phyloP scores from a whole-genome alignment of 345 rosid species.

The Eutrema heterophyllum region DNA sequence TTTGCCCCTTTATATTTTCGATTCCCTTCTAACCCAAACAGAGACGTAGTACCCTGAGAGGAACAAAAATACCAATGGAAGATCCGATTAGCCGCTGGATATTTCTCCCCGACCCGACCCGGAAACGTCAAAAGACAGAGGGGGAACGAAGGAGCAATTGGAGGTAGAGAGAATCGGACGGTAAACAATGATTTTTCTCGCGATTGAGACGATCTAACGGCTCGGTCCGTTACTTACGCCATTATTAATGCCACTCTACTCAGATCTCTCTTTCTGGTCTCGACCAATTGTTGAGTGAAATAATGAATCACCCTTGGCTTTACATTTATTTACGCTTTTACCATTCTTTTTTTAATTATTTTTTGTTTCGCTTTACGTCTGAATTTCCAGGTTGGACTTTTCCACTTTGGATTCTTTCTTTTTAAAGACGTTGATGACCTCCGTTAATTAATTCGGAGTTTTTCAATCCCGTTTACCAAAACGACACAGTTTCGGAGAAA shows the following conservation, averaged over 20 bases:
- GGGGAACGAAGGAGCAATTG: background rate
- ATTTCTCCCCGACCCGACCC: constrained; percentile 13
- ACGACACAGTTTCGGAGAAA: background rate
- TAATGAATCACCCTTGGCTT: background rate
- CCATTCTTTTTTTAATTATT: constrained; percentile 9
- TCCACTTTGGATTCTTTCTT: constrained; percentile 3
- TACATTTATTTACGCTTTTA: constrained; percentile 18
- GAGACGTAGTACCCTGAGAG: background rate
- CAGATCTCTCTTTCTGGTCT: constrained; percentile 43
- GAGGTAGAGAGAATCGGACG: constrained; percentile 25
- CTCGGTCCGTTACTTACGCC: constrained; percentile 20
- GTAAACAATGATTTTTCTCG: background rate
- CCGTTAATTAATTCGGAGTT: background rate
- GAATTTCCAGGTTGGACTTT: constrained; percentile 25
- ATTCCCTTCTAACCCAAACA: constrained; percentile 19
- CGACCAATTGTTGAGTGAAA: constrained; percentile 2
- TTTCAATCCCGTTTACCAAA: background rate
- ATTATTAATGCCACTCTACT: constrained; percentile 38
- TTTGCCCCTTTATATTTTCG: background rate
- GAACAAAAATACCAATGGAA: background rate
- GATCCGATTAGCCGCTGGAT: constrained; percentile 10
- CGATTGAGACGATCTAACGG: constrained; percentile 23
- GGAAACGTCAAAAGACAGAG: constrained; percentile 2
- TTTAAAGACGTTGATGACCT: constrained; percentile 7
- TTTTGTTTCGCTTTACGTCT: constrained; percentile 16